Evolutionary conservation across 148 eudicot species (phyloP).

Genomic region (Spergularia marina): DNA sequence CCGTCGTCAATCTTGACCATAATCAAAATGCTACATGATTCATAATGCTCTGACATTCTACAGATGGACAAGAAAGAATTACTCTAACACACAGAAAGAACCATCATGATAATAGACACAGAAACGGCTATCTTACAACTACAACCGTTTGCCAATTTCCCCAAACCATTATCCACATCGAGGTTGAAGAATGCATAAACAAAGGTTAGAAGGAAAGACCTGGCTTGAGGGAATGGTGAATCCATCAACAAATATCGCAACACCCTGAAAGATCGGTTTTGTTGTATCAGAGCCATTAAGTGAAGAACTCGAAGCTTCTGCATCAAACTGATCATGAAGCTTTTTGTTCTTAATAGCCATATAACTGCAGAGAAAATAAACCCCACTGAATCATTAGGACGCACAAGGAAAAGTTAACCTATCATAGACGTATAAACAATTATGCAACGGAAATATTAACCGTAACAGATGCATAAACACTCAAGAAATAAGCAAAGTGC

Average conservation of each 20-base stretch:
- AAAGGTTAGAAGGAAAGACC: constrained; percentile 37
- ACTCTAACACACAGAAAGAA: neutral
- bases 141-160: neutral
- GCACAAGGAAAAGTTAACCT: too few species aligned
- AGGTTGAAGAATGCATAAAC: neutral
- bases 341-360: constrained; percentile 91
- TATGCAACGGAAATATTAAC: too few species aligned
- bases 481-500: too few species aligned
- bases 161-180: neutral
- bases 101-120: neutral
- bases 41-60: neutral
- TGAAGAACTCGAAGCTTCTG: constrained; percentile 76
- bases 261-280: constrained; percentile 68
- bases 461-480: too few species aligned
- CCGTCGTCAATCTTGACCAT: constrained; percentile 1
- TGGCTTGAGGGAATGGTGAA: constrained; percentile 88
- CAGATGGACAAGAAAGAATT: neutral
- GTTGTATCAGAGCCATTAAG: constrained; percentile 42
- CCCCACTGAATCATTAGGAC: neutral
- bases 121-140: neutral
- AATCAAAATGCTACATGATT: neutral
- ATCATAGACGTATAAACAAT: too few species aligned
- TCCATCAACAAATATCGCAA: constrained; percentile 93
- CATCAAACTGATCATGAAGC: constrained; percentile 78
- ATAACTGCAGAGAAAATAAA: constrained; percentile 47